Percentiles rank a stretch among this genome's conserved stretches.
phyloP scores from a whole-genome alignment of 441 rosid species.

The Aquilaria agallochum region DNA sequence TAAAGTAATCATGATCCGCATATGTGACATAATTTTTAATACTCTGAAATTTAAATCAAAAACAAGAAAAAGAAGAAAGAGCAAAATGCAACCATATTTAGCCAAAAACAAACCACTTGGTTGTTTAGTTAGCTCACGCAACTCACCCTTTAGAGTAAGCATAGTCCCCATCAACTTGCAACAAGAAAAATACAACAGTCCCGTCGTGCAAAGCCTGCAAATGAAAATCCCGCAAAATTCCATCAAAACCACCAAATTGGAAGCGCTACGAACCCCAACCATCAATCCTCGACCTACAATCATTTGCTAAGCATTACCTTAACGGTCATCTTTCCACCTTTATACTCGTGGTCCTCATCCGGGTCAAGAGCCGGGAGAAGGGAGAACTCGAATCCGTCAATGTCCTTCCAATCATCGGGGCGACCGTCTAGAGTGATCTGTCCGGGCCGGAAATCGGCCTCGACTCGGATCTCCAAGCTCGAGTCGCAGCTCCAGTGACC shows the following conservation, averaged over 20 bases:
- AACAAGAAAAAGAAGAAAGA: too few species aligned
- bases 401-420: constrained; percentile 77
- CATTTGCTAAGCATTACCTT: constrained; percentile 42
- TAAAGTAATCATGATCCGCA: too few species aligned
- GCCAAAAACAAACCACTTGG: too few species aligned
- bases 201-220: constrained; percentile 91
- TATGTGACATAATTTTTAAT: too few species aligned
- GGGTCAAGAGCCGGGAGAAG: constrained; percentile 93
- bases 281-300: background rate
- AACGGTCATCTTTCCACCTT: constrained; percentile 73
- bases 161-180: constrained; percentile 87
- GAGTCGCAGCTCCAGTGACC: constrained; percentile 86
- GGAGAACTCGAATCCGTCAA: constrained; percentile 71
- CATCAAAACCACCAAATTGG: constrained; percentile 7
- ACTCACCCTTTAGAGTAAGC: constrained; percentile 75
- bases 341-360: constrained; percentile 65
- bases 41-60: too few species aligned
- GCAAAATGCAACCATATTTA: too few species aligned
- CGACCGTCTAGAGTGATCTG: constrained; percentile 78
- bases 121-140: background rate
- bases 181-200: constrained; percentile 62
- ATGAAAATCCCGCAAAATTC: constrained; percentile 9
- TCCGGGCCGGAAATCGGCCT: constrained; percentile 70
- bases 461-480: constrained; percentile 47
- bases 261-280: background rate